phyloP scores from a whole-genome alignment of 1,139 yeast species.

The Yamadazyma kanchanaburiensis region DNA sequence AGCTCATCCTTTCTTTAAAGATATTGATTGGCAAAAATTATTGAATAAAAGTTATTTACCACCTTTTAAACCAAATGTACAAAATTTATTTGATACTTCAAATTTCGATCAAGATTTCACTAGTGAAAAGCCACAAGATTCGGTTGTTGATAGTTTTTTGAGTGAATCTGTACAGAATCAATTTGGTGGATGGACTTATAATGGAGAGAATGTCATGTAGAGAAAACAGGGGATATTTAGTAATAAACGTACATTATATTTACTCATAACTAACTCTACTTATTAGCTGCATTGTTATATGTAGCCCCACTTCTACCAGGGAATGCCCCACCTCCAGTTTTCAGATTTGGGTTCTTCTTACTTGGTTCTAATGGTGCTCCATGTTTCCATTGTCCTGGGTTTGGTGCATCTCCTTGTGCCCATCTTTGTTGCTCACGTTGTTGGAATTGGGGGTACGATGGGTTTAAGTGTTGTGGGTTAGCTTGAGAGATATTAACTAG shows the following conservation, averaged over 20 bases:
- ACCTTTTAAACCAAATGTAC: conserved; percentile 92
- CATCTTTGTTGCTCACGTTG: conserved; percentile 31
- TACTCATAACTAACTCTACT: conserved; percentile 7
- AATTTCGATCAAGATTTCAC: conserved; percentile 94
- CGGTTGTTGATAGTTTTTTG: conserved; percentile 88
- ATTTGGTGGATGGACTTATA: conserved; percentile 98
- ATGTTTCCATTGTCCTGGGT: conserved; percentile 18
- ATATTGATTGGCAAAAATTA: conserved; percentile 87
- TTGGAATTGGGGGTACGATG: conserved; percentile 34
- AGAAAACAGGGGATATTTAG: not conserved
- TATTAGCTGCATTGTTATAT: conserved; percentile 37
- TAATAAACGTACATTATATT: not conserved
- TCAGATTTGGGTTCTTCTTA: conserved; percentile 17
- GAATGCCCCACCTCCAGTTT: conserved; percentile 29
- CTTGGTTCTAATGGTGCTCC: conserved; percentile 38
- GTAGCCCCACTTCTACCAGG: conserved; percentile 42
- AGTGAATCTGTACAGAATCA: conserved; percentile 92
- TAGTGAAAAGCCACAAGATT: conserved; percentile 88
- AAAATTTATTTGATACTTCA: conserved; percentile 81
- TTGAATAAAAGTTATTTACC: conserved; percentile 88
- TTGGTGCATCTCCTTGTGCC: conserved; percentile 31
- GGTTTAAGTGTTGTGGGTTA: conserved; percentile 35
- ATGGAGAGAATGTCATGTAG: conserved; percentile 47
- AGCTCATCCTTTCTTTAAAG: conserved; percentile 81
- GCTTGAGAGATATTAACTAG: conserved; percentile 35